These are phyloP conservation scores for Cryphonectria parasitica DNA, from an alignment of 2,329 filamentous ascomycete species.

Conservation along the genomic window DNA sequence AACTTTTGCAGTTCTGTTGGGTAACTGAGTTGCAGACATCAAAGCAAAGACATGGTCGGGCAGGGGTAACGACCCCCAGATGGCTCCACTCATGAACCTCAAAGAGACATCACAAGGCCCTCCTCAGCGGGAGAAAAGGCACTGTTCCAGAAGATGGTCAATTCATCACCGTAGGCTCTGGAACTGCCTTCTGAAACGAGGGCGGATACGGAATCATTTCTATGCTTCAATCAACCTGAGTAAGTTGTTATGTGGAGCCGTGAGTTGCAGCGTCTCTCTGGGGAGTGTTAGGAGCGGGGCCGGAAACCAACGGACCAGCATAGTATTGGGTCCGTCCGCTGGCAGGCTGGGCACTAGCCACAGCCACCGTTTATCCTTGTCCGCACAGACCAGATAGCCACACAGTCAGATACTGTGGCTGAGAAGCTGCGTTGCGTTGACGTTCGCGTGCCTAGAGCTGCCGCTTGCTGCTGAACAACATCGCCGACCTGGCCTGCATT, in stretches of 20 bases:
- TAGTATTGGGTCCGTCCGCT: not conserved
- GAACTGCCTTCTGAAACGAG: not conserved
- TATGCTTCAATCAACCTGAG: not conserved
- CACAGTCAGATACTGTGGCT: conserved; percentile 13
- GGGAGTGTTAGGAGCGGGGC: conserved; percentile 18
- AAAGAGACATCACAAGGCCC: not conserved
- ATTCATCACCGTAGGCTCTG: not conserved
- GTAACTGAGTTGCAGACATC: not conserved
- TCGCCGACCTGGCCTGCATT: conserved; percentile 22
- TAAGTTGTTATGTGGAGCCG: conserved; percentile 2
- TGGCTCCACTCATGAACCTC: not conserved
- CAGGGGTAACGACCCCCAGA: not conserved
- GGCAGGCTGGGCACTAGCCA: conserved; percentile 11
- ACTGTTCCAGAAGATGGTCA: not conserved
- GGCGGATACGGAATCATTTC: not conserved
- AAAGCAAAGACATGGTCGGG: not conserved
- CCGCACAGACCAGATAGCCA: conserved; percentile 21
- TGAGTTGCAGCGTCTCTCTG: not conserved
- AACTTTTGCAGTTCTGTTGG: not conserved
- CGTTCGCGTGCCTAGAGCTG: conserved; percentile 30
- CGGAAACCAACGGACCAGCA: conserved; percentile 2
- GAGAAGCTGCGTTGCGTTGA: conserved; percentile 26
- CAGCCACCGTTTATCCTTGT: too few species aligned
- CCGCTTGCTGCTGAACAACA: conserved; percentile 17
- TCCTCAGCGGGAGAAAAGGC: not conserved